phyloP scores from a whole-genome alignment of 2,329 filamentous ascomycete species.

The Fusarium verticillioides region DNA sequence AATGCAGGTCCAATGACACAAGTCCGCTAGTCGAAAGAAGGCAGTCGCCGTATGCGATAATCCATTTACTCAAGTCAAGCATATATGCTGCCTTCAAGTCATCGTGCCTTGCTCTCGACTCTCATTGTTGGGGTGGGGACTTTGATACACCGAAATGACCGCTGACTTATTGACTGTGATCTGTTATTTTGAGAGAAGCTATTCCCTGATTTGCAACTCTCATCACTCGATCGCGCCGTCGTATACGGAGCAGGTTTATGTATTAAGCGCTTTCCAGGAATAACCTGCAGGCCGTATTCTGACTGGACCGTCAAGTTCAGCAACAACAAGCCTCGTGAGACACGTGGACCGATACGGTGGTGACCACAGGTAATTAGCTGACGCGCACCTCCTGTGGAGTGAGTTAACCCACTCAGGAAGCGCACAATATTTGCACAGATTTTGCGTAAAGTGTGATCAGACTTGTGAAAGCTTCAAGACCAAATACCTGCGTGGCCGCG shows the following conservation, averaged over 20 bases:
- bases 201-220: neutral
- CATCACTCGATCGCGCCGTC: neutral
- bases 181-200: neutral
- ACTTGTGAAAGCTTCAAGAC: conserved; percentile 16
- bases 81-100: neutral
- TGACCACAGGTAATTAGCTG: conserved; percentile 12
- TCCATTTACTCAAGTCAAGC: neutral
- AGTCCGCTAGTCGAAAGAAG: neutral
- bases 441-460: conserved; percentile 9
- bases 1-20: conserved; percentile 17
- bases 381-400: conserved; percentile 12
- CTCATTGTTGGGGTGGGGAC: neutral
- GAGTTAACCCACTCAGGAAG: neutral
- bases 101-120: conserved; percentile 1
- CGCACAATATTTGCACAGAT: conserved; percentile 1
- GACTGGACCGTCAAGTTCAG: conserved; percentile 11
- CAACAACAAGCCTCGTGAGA: conserved; percentile 9
- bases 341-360: conserved; percentile 30
- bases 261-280: neutral
- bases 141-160: conserved; percentile 1
- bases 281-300: conserved; percentile 6
- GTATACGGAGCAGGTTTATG: neutral
- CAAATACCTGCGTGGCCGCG: neutral
- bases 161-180: neutral
- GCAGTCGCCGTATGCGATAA: neutral